phyloP scores from a whole-genome alignment of 805 yeast genomes.

The Scheffersomyces coipomensis region DNA sequence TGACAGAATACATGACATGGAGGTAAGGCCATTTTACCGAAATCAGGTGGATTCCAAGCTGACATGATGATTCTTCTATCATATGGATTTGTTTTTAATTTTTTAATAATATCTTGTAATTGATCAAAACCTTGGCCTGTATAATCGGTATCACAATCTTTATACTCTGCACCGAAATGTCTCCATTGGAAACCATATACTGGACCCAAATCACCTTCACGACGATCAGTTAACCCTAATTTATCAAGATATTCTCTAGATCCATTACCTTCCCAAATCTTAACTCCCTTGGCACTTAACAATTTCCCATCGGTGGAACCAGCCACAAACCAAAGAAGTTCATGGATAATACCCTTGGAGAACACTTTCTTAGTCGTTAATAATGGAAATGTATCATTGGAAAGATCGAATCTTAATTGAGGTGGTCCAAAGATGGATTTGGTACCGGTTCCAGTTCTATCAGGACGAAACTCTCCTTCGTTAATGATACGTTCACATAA shows the following conservation, averaged over 20 bases:
- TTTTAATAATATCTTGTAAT: constrained; percentile 72
- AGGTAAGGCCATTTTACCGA: constrained; percentile 91
- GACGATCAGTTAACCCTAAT: constrained; percentile 73
- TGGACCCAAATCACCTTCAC: constrained; percentile 96
- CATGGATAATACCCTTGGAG: constrained; percentile 84
- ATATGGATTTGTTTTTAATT: constrained; percentile 83
- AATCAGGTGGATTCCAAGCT: constrained; percentile 99
- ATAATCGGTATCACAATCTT: constrained; percentile 84
- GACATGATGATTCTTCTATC: constrained; percentile 92
- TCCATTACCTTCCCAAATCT: constrained; percentile 99
- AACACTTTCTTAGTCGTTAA: constrained; percentile 92
- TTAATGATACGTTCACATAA: constrained; percentile 73
- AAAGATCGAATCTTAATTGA: constrained; percentile 78
- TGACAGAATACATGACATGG: constrained; percentile 98
- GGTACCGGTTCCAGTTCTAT: constrained; percentile 98
- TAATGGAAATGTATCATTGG: constrained; percentile 76
- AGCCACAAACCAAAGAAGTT: constrained; percentile 86
- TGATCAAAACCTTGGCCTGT: constrained; percentile 90
- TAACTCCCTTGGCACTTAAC: constrained; percentile 81
- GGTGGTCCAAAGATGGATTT: constrained; percentile 91
- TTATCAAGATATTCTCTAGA: constrained; percentile 86
- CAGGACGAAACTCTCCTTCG: constrained; percentile 89
- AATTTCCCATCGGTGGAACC: constrained; percentile 88
- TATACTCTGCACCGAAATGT: constrained; percentile 94
- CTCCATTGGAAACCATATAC: constrained; percentile 99